phyloP scores from a whole-genome alignment of 345 rosid genomes.

The Stellera chamaejasme region DNA sequence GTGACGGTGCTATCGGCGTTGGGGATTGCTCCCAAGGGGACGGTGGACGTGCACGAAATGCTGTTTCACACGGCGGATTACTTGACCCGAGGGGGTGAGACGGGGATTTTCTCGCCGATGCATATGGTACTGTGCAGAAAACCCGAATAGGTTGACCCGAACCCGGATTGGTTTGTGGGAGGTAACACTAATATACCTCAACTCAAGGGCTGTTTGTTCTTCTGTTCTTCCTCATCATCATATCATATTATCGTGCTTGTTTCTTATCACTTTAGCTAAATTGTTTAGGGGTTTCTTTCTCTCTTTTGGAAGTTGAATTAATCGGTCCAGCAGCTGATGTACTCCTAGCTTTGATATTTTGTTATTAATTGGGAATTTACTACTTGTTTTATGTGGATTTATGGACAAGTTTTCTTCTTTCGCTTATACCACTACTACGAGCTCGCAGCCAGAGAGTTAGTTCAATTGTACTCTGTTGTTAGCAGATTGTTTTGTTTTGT shows the following conservation, averaged over 20 bases:
- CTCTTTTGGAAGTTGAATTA: neutral
- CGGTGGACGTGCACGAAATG: slow-evolving; percentile 94
- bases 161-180: slow-evolving; percentile 1
- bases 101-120: slow-evolving; percentile 91
- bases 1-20: slow-evolving; percentile 59
- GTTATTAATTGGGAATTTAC: slow-evolving; percentile 1
- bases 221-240: slow-evolving; percentile 7
- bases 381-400: slow-evolving; percentile 3
- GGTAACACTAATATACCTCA: slow-evolving; percentile 3
- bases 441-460: too few species aligned
- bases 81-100: slow-evolving; percentile 75
- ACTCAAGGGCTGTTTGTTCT: slow-evolving; percentile 3
- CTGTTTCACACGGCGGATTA: slow-evolving; percentile 77
- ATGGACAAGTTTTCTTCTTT: neutral
- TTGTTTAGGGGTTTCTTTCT: neutral
- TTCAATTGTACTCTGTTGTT: neutral
- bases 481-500: neutral
- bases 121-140: slow-evolving; percentile 91
- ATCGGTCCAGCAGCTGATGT: slow-evolving; percentile 7
- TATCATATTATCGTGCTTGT: slow-evolving; percentile 5
- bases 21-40: slow-evolving; percentile 87
- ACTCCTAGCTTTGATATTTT: neutral
- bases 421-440: too few species aligned
- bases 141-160: slow-evolving; percentile 30
- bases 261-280: neutral